Conservation (phyloP, 176 grass and related monocot genomes). For the Zea luxurians region DNA sequence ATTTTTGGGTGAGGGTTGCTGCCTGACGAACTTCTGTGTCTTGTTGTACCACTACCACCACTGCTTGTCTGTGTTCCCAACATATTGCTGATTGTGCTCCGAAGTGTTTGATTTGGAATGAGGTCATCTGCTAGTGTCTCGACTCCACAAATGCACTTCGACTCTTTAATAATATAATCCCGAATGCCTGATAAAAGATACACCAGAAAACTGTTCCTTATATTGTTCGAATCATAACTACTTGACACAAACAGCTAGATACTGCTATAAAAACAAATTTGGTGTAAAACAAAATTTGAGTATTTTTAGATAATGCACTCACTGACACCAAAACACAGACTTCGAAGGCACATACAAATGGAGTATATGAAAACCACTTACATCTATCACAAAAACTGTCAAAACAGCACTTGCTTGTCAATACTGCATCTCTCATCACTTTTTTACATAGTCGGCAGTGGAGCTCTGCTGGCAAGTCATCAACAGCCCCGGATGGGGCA, state of each 20-base stretch:
- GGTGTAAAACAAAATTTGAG: not conserved
- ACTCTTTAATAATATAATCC: conserved; percentile 46
- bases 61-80: conserved; percentile 36
- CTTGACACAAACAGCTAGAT: not conserved
- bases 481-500: conserved; percentile 35
- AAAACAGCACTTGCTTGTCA: conserved; percentile 69
- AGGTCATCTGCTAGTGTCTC: conserved; percentile 62
- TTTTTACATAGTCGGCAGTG: conserved; percentile 56
- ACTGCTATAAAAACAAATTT: conserved; percentile 22
- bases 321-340: not conserved
- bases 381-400: conserved; percentile 80
- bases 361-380: conserved; percentile 43
- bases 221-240: conserved; percentile 11
- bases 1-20: conserved; percentile 42
- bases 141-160: conserved; percentile 62
- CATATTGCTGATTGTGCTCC: conserved; percentile 53
- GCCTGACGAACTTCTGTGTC: conserved; percentile 52
- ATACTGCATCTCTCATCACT: conserved; percentile 58
- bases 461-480: conserved; percentile 60
- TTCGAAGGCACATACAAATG: conserved; percentile 24
- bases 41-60: conserved; percentile 34
- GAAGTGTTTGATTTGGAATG: conserved; percentile 59
- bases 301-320: conserved; percentile 13
- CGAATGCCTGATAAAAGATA: conserved; percentile 54
- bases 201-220: conserved; percentile 7